A percentile compares a stretch with the other conserved stretches of the same genome.
phyloP scores from a whole-genome alignment of 805 yeast species.

The Helenozyma rhizophorensis region DNA sequence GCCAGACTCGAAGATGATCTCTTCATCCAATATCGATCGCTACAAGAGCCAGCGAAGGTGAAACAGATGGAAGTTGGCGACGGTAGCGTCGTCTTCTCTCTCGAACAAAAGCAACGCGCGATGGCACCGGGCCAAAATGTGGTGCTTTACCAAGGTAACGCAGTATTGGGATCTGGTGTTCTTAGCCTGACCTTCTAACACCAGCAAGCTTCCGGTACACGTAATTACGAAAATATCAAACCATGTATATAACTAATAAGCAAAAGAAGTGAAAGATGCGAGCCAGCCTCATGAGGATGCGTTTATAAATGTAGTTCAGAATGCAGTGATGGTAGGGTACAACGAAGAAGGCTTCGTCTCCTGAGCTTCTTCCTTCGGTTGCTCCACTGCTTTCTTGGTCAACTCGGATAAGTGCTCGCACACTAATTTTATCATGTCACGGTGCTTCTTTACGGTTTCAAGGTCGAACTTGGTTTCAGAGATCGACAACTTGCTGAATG shows the following conservation, averaged over 20 bases:
- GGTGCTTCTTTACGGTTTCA: conserved; percentile 32
- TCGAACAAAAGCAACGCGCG: conserved; percentile 54
- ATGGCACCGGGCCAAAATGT: conserved; percentile 88
- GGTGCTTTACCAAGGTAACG: conserved; percentile 63
- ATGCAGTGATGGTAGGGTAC: conserved; percentile 40
- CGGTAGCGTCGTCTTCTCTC: conserved; percentile 12
- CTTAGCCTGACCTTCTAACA: not conserved
- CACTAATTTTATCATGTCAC: conserved; percentile 31
- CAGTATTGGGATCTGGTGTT: conserved; percentile 48
- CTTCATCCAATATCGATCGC: conserved; percentile 65
- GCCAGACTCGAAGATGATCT: conserved; percentile 18
- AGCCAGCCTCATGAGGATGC: no score
- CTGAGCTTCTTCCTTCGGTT: conserved; percentile 1
- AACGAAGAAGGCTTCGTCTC: conserved; percentile 14
- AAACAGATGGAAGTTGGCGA: conserved; percentile 10
- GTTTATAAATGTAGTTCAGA: conserved; percentile 6
- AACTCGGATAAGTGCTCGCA: conserved; percentile 25
- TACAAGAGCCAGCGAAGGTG: conserved; percentile 54
- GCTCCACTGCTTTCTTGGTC: conserved; percentile 9
- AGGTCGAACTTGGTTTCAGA: conserved; percentile 16
- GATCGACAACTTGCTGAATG: conserved; percentile 13
- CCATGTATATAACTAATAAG: conserved; percentile 1
- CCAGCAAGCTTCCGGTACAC: no score
- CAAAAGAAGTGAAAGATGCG: not conserved
- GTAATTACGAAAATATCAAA: no score